phyloP scores from a whole-genome alignment of 2,329 filamentous ascomycete genomes.

The Epichloe sylvatica region DNA sequence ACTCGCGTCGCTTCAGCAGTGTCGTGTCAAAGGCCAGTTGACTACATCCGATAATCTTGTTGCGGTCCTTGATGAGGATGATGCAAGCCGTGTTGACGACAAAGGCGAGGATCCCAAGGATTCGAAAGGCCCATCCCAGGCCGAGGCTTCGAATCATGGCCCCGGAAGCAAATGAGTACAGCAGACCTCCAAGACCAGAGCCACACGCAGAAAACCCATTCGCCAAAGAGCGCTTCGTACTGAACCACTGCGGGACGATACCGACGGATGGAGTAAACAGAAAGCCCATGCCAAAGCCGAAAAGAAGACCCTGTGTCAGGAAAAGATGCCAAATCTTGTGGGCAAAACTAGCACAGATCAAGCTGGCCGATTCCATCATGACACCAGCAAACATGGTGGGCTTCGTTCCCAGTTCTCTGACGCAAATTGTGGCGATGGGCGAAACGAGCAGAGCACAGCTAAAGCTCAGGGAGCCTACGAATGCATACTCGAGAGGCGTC shows the following conservation, averaged over 20 bases:
- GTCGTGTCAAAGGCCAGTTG: slow-evolving; percentile 51
- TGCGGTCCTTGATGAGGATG: slow-evolving; percentile 54
- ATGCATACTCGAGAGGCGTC: slow-evolving; percentile 55
- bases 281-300: slow-evolving; percentile 68
- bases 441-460: slow-evolving; percentile 48
- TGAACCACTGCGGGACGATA: slow-evolving; percentile 64
- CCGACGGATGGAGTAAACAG: slow-evolving; percentile 56
- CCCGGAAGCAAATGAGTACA: slow-evolving; percentile 53
- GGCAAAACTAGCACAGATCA: slow-evolving; percentile 59
- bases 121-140: slow-evolving; percentile 52
- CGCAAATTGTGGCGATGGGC: slow-evolving; percentile 49
- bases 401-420: slow-evolving; percentile 48
- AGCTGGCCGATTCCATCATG: slow-evolving; percentile 46
- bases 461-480: slow-evolving; percentile 43
- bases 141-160: slow-evolving; percentile 53
- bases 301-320: slow-evolving; percentile 59
- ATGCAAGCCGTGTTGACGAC: slow-evolving; percentile 50
- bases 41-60: slow-evolving; percentile 53
- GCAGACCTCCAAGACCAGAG: slow-evolving; percentile 58
- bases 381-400: slow-evolving; percentile 51
- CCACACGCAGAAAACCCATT: slow-evolving; percentile 57
- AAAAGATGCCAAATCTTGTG: slow-evolving; percentile 61
- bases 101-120: slow-evolving; percentile 49
- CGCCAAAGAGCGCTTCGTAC: slow-evolving; percentile 50
- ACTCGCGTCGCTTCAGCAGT: slow-evolving; percentile 49